These are phyloP conservation scores for Candida nemodendra DNA, from an alignment of 805 yeast species.

Conservation along the genomic window DNA sequence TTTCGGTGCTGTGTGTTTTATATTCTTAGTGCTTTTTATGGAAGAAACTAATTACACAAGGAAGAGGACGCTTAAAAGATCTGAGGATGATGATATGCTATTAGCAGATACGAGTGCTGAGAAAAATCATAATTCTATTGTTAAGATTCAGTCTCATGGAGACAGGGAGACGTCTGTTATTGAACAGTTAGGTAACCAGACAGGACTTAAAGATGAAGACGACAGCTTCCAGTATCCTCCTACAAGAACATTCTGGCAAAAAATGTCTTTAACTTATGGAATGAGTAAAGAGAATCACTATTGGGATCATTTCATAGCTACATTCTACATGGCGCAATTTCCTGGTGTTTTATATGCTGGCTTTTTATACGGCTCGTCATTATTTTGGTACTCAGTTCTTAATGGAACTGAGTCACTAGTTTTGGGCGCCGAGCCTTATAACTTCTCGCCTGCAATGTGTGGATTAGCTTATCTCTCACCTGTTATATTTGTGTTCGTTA, in stretches of 20 bases:
- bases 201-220: constrained; percentile 25
- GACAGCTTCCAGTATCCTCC: constrained; percentile 23
- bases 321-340: constrained; percentile 41
- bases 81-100: constrained; percentile 22
- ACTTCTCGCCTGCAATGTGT: constrained; percentile 43
- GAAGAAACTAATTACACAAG: constrained; percentile 54
- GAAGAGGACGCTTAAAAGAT: constrained; percentile 25
- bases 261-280: constrained; percentile 43
- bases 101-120: constrained; percentile 24
- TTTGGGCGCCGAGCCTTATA: constrained; percentile 48
- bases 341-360: constrained; percentile 66
- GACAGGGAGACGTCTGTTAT: constrained; percentile 18
- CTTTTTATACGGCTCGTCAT: constrained; percentile 47
- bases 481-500: constrained; percentile 43
- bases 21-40: constrained; percentile 43
- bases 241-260: constrained; percentile 40
- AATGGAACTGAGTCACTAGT: constrained; percentile 48
- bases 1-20: constrained; percentile 41
- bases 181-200: constrained; percentile 32
- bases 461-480: constrained; percentile 58
- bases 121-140: constrained; percentile 9
- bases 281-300: constrained; percentile 29
- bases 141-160: constrained; percentile 12
- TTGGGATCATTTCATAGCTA: constrained; percentile 33
- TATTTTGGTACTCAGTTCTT: constrained; percentile 48